phyloP scores from a whole-genome alignment of 805 yeast genomes.

The Ogataea trehaloabstinens region DNA sequence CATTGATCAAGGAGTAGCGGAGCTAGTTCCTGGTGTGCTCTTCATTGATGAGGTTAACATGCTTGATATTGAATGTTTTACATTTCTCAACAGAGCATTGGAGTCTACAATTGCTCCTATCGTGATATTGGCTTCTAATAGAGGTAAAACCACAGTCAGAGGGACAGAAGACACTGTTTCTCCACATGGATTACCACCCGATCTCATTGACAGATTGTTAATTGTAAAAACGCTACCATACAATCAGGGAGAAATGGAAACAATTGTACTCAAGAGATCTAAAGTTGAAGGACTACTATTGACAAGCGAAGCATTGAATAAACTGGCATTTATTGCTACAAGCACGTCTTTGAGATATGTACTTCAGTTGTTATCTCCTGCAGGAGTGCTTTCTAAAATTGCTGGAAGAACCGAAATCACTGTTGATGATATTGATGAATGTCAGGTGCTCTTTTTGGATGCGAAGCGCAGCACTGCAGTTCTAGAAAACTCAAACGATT shows the following conservation, averaged over 20 bases:
- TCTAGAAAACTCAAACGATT: constrained; percentile 52
- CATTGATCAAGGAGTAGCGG: constrained; percentile 99
- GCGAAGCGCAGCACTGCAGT: constrained; percentile 85
- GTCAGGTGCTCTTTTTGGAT: constrained; percentile 84
- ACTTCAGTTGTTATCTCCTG: constrained; percentile 83
- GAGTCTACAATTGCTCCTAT: constrained; percentile 97
- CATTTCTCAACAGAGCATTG: constrained; percentile 91
- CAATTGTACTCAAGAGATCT: constrained; percentile 85
- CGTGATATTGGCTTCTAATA: constrained; percentile 96
- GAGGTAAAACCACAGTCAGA: constrained; percentile 90
- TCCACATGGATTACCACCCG: constrained; percentile 97
- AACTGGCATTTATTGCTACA: constrained; percentile 83
- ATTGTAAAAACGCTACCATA: constrained; percentile 85
- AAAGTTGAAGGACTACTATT: constrained; percentile 92
- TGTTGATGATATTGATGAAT: constrained; percentile 87
- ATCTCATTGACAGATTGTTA: constrained; percentile 88
- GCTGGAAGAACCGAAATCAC: constrained; percentile 65
- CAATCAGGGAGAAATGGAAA: constrained; percentile 76
- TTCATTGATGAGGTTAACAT: constrained; percentile 98
- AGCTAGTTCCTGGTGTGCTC: constrained; percentile 94
- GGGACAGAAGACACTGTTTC: constrained; percentile 85
- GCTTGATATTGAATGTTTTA: constrained; percentile 96
- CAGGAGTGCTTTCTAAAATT: constrained; percentile 73
- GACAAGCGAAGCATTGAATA: constrained; percentile 75
- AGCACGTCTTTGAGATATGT: constrained; percentile 93